These are phyloP conservation scores for Sedum album DNA, from an alignment of 164 flowering plant genomes.

Conservation along the genomic window DNA sequence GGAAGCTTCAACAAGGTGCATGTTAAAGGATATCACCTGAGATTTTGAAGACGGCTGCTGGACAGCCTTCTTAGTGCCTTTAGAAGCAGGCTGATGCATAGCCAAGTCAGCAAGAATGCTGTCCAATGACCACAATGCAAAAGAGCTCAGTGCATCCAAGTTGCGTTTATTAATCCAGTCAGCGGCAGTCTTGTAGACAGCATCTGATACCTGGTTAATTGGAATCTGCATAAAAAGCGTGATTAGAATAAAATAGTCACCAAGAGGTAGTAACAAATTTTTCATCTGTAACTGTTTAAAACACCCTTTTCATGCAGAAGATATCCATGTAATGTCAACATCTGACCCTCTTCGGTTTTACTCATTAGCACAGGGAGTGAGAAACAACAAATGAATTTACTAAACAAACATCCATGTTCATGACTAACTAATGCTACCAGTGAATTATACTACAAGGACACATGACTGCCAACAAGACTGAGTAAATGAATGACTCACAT, in stretches of 20 bases:
- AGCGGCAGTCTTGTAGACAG: constrained; percentile 70
- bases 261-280: background rate
- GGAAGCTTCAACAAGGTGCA: background rate
- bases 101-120: constrained; percentile 64
- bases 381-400: background rate
- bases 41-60: constrained; percentile 66
- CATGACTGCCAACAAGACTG: background rate
- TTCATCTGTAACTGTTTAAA: too few relatives aligned
- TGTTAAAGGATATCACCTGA: constrained; percentile 61
- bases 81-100: constrained; percentile 41
- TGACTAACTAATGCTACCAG: background rate
- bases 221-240: constrained; percentile 48
- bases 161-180: constrained; percentile 75
- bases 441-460: background rate
- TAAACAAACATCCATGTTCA: background rate
- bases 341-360: background rate
- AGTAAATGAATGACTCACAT: background rate
- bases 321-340: background rate
- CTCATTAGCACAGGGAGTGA: background rate
- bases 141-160: constrained; percentile 53
- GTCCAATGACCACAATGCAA: constrained; percentile 63
- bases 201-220: constrained; percentile 57
- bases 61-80: constrained; percentile 61
- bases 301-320: background rate
- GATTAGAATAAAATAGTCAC: background rate